Evolutionary conservation across 2,329 filamentous ascomycete genomes (phyloP).

Genomic region (Pestalotiopsis sp.): DNA sequence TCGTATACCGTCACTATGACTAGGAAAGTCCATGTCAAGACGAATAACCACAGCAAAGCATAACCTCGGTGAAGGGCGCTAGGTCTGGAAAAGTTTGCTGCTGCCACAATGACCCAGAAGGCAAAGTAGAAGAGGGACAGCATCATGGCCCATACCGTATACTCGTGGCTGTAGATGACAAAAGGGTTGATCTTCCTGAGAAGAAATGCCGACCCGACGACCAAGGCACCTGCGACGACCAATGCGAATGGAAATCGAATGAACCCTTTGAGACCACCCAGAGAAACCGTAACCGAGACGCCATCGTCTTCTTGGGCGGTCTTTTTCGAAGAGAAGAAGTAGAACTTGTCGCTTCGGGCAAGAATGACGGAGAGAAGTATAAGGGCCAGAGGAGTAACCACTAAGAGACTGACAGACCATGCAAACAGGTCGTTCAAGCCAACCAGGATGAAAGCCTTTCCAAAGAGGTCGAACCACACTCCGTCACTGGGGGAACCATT

Average conservation of each 20-base stretch:
- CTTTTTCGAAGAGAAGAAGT: slow-evolving; percentile 73
- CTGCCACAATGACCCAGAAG: slow-evolving; percentile 74
- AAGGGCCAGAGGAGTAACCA: slow-evolving; percentile 76
- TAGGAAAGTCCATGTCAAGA: slow-evolving; percentile 72
- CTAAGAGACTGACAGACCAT: slow-evolving; percentile 80
- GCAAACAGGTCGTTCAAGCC: slow-evolving; percentile 83
- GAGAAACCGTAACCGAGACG: slow-evolving; percentile 60
- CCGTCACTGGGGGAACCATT: slow-evolving; percentile 69
- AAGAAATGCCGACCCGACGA: slow-evolving; percentile 74
- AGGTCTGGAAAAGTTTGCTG: slow-evolving; percentile 78
- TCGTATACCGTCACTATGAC: slow-evolving; percentile 77
- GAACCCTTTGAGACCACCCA: slow-evolving; percentile 81
- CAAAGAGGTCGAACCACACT: slow-evolving; percentile 95
- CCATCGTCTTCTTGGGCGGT: slow-evolving; percentile 58
- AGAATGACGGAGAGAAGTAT: slow-evolving; percentile 71
- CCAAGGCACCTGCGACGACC: slow-evolving; percentile 65
- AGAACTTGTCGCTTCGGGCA: slow-evolving; percentile 77
- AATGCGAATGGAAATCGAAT: slow-evolving; percentile 83
- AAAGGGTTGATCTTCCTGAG: slow-evolving; percentile 83
- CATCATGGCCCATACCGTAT: slow-evolving; percentile 81
- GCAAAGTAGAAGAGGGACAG: slow-evolving; percentile 77
- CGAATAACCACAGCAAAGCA: slow-evolving; percentile 81
- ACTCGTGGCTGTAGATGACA: slow-evolving; percentile 88
- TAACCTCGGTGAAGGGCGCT: slow-evolving; percentile 86
- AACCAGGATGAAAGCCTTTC: slow-evolving; percentile 77